phyloP scores from a whole-genome alignment of 2,329 filamentous ascomycete genomes.

The Lachnellula hyalina region DNA sequence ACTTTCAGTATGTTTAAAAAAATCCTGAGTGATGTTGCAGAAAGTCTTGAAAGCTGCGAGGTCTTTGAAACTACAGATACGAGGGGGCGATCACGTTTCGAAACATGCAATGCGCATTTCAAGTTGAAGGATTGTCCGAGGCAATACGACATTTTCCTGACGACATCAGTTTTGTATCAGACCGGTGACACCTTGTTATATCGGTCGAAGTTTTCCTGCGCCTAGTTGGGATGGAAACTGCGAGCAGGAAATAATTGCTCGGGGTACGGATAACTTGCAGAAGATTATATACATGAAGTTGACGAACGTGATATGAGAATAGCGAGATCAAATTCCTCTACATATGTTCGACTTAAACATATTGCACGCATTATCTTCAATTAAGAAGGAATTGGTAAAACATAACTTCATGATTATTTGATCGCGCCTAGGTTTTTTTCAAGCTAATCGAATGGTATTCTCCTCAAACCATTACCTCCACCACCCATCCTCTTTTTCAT shows the following conservation, averaged over 20 bases:
- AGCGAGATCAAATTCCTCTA: not conserved
- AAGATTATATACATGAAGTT: not conserved
- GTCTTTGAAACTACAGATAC: not conserved
- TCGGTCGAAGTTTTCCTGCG: not conserved
- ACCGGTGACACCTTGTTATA: not conserved
- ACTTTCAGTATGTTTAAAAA: too few relatives aligned
- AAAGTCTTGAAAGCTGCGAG: not conserved
- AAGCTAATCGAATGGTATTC: conserved; percentile 75
- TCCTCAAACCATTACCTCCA: conserved; percentile 54
- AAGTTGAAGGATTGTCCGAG: not conserved
- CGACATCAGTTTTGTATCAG: not conserved
- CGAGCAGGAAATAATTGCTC: not conserved
- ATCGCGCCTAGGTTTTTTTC: not conserved
- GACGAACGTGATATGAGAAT: not conserved
- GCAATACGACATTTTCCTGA: not conserved
- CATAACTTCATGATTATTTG: not conserved
- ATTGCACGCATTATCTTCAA: not conserved
- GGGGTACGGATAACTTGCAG: not conserved
- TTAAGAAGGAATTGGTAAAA: not conserved
- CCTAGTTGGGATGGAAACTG: not conserved
- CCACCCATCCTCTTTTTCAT: conserved; percentile 68
- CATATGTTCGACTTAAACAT: not conserved
- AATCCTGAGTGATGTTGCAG: not conserved
- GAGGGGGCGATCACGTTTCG: not conserved
- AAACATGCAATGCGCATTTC: not conserved